A percentile compares a stretch with the other conserved stretches of the same genome.
These are phyloP conservation scores for Eutrema salsugineum DNA, from an alignment of 441 rosid genomes.

Conservation along the genomic window DNA sequence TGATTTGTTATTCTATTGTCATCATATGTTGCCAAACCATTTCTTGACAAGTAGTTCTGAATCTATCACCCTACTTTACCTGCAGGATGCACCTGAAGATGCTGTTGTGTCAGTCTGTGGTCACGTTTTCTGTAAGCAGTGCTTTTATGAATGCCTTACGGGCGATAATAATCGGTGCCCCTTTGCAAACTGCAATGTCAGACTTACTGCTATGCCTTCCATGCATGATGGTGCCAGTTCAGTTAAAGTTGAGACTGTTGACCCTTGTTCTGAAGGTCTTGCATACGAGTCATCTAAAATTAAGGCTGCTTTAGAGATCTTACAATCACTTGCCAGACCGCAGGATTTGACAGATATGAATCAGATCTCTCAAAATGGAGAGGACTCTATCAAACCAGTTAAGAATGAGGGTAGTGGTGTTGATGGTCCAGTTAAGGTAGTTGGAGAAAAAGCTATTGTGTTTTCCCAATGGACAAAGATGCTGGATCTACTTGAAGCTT, in stretches of 20 bases:
- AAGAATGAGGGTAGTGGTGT: slow-evolving; percentile 16
- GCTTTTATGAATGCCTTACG: slow-evolving; percentile 66
- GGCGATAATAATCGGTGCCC: slow-evolving; percentile 80
- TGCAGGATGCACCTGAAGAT: slow-evolving; percentile 93
- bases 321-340: slow-evolving; percentile 53
- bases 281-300: slow-evolving; percentile 69
- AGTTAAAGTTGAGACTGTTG: slow-evolving; percentile 29
- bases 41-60: neutral
- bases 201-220: slow-evolving; percentile 42
- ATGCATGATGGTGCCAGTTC: slow-evolving; percentile 34
- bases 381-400: slow-evolving; percentile 20
- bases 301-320: slow-evolving; percentile 77
- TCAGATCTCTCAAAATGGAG: slow-evolving; percentile 24
- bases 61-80: slow-evolving; percentile 12
- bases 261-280: slow-evolving; percentile 25
- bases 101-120: slow-evolving; percentile 79
- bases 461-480: slow-evolving; percentile 96
- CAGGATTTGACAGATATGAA: slow-evolving; percentile 26
- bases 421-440: slow-evolving; percentile 32
- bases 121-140: slow-evolving; percentile 91
- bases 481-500: slow-evolving; percentile 82
- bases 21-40: neutral
- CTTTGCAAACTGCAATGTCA: slow-evolving; percentile 50
- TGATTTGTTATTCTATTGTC: neutral
- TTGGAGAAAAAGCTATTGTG: slow-evolving; percentile 78